Conservation (phyloP, 306 rosid genomes). For the Abrus pulchellus region DNA sequence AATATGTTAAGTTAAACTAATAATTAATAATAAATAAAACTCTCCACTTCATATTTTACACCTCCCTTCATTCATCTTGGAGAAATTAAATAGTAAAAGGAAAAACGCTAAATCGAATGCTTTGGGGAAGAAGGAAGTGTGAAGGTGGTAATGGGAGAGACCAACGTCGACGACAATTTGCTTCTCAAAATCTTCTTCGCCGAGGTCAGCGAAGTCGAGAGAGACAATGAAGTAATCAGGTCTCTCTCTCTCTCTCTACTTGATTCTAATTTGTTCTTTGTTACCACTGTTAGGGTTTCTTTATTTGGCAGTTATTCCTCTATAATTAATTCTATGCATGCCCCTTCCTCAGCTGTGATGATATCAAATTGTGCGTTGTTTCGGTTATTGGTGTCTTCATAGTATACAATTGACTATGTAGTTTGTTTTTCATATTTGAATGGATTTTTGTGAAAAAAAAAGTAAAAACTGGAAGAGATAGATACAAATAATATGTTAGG, state of each 20-base stretch:
- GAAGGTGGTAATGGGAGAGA: constrained; percentile 42
- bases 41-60: too few relatives aligned
- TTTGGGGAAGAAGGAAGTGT: not conserved
- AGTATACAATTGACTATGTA: not conserved
- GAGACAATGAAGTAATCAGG: constrained; percentile 84
- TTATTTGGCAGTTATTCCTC: not conserved
- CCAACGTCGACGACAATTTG: constrained; percentile 60
- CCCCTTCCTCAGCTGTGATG: not conserved
- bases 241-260: constrained; percentile 1
- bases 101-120: too few relatives aligned
- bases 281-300: constrained; percentile 26
- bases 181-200: constrained; percentile 82
- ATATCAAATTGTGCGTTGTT: not conserved
- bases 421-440: not conserved
- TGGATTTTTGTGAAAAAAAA: too few relatives aligned
- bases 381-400: not conserved
- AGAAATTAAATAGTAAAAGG: too few relatives aligned
- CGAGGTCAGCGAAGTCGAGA: constrained; percentile 86
- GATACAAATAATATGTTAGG: not conserved
- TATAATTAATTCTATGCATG: not conserved
- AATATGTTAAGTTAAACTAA: too few relatives aligned
- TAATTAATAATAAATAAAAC: too few relatives aligned
- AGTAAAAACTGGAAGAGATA: not conserved
- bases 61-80: too few relatives aligned
- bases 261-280: not conserved